Percentiles rank a stretch among this genome's conserved stretches.
Evolutionary conservation across 345 rosid genomes (phyloP).

Genomic region (Eucalyptus pauciflora): DNA sequence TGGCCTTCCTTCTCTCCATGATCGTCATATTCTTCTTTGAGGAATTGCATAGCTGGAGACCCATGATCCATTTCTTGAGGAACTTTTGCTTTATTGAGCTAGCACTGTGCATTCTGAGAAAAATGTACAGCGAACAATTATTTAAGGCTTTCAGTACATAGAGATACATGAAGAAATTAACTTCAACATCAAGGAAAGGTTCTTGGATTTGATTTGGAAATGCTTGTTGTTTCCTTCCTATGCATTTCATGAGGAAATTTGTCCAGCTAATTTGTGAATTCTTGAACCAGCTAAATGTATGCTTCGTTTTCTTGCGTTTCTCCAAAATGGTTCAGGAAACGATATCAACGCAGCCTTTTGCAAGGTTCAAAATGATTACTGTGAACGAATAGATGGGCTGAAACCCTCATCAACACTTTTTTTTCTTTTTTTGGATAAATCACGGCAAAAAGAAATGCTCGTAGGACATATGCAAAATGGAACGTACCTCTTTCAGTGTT

Average conservation of each 20-base stretch:
- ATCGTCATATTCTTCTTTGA: conserved; percentile 30
- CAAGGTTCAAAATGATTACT: neutral
- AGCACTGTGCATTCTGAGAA: conserved; percentile 18
- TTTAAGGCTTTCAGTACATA: neutral
- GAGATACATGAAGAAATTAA: neutral
- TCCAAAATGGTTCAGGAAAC: neutral
- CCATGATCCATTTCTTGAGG: conserved; percentile 69
- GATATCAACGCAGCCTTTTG: neutral
- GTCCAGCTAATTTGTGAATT: neutral
- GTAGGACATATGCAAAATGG: neutral
- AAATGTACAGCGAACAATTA: neutral
- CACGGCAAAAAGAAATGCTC: neutral
- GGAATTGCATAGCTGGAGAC: conserved; percentile 32
- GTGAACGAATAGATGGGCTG: neutral
- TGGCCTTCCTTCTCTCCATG: conserved; percentile 55
- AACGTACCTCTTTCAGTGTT: neutral
- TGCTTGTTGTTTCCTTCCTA: neutral
- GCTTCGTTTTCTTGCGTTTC: neutral
- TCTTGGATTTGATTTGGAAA: neutral
- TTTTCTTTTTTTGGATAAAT: neutral
- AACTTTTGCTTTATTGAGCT: conserved; percentile 46
- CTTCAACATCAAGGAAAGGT: neutral
- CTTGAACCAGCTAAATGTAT: neutral
- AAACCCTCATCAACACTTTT: neutral
- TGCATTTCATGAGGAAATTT: neutral